Evolutionary conservation across 495 filamentous ascomycete species (phyloP), one percentile per base, ranked within the genome.

Genomic region (Xylaria flabelliformis): DNA sequence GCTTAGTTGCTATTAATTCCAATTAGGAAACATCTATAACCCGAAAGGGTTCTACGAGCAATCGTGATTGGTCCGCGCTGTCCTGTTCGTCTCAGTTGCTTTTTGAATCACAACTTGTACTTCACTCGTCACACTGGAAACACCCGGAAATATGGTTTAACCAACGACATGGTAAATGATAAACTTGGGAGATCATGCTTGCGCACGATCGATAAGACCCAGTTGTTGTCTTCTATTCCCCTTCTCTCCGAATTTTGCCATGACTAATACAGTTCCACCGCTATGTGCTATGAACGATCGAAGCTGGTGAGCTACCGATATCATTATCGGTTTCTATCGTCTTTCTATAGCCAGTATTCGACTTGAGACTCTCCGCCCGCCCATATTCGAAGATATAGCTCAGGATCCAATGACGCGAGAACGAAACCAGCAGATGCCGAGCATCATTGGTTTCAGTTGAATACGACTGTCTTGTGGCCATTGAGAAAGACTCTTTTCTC

Each of bases 401-500:
- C 51, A 46, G 26, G 13, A 4, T 19, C 24, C 10, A 42, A 63
- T 61, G 64, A 17, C 19, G 17, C 17, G 50, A 41, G n/a, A 7
- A 42, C 19, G 50, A 36, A 41, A 67, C 34, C 32, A 32, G 19
- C 36, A 32, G 41, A 39, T 17, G 12, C 46, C 10, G 29, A 69
- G 13, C 63, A 26, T 21, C 41, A 17, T 21, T 19, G 8, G 19
- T n/a, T 66, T 74, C 69, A 81, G 67, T 72, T 89, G 78, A 93
- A 93, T 13, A 93, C 91, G 51, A 93, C 90, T 26, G 91, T 93
- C 83, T 92, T 91, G 73, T 87, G 86, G 32, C 90, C 90, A 76
- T 93, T 92, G 53, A 93, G 81, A 72, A 93, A 87, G 63, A 93
- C 88, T 61, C 91, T 83, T 62, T 88, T 86, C 85, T 93, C 91